Percentiles rank a stretch among this genome's conserved stretches.
phyloP scores from a whole-genome alignment of 345 rosid genomes.

The Populus euphratica region DNA sequence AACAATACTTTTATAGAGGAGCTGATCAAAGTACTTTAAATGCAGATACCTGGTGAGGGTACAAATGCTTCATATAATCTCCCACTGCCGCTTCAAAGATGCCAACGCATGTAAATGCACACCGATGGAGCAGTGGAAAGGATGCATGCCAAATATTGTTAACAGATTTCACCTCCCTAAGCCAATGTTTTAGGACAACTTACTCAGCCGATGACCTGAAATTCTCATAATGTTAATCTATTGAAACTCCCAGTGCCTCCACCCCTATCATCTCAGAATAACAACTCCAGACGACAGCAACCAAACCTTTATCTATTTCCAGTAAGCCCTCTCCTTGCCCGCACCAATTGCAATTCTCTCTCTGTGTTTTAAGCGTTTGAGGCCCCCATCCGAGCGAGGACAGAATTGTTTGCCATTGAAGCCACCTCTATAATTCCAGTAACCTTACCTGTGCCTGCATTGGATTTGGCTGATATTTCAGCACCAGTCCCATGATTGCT shows the following conservation, averaged over 20 bases:
- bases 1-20: not conserved
- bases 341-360: conserved; percentile 38
- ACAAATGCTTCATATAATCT: no score
- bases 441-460: conserved; percentile 8
- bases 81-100: not conserved
- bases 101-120: not conserved
- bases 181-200: not conserved
- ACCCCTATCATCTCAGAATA: conserved; percentile 4
- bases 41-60: not conserved
- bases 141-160: not conserved
- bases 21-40: not conserved
- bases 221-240: not conserved
- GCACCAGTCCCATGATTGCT: conserved; percentile 10
- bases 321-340: conserved; percentile 18
- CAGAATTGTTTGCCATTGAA: conserved; percentile 10
- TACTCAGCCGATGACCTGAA: not conserved
- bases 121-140: not conserved
- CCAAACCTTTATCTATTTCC: not conserved
- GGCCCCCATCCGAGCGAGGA: conserved; percentile 19
- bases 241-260: not conserved
- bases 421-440: conserved; percentile 11
- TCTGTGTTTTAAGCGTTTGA: conserved; percentile 25
- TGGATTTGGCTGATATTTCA: conserved; percentile 7
- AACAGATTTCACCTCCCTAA: not conserved
- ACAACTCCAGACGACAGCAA: not conserved